Evolutionary conservation across 345 rosid genomes (phyloP), one percentile per base, ranked within the genome.

Genomic region (Citropsis articulata): DNA sequence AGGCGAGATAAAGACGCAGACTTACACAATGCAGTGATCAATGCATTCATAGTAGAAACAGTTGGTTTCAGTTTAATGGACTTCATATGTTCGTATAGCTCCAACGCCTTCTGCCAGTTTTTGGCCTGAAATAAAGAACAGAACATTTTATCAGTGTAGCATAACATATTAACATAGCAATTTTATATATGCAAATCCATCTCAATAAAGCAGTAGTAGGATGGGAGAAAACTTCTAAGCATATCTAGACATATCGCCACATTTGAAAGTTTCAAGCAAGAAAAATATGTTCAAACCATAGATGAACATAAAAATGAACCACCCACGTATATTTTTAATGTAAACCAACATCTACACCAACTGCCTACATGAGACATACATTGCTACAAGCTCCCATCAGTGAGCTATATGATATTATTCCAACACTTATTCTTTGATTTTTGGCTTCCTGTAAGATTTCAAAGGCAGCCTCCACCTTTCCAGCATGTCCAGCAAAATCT

Each of bases 301-400:
- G 4, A 57, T 33, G 1, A 56, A 56, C 31, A 64, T 21, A 57
- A 50, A n/a, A 36, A n/a, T 59, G 60, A 62, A 62, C 59, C 18
- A n/a, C 48, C 12, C 60, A 64, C 40, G 2, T 6, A 7, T 59
- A 2, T 60, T 40, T 25, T 19, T 6, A 60, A 63, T 63, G 19
- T 5, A 48, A 62, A 36, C 56, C 59, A 62, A 28, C 27, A 42
- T 38, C 40, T 59, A 73, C 40, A 30, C 16, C 28, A 12, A 75
- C 13, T 30, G 71, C 48, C 68, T 64, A 68, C 70, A 78, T 71
- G 66, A 77, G 66, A 86, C 97, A 75, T 89, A 95, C 99, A 84
- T 93, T 92, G 86, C 94, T 83, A 88, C 98, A 93, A 84, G 99
- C 98, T 85, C 99, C 99, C 99, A 95, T 95, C 85, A 95, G 84